A percentile compares a stretch with the other conserved stretches of the same genome.
Evolutionary conservation across 2,329 filamentous ascomycete genomes (phyloP).

Genomic region (Ophiosphaerella herpotricha): DNA sequence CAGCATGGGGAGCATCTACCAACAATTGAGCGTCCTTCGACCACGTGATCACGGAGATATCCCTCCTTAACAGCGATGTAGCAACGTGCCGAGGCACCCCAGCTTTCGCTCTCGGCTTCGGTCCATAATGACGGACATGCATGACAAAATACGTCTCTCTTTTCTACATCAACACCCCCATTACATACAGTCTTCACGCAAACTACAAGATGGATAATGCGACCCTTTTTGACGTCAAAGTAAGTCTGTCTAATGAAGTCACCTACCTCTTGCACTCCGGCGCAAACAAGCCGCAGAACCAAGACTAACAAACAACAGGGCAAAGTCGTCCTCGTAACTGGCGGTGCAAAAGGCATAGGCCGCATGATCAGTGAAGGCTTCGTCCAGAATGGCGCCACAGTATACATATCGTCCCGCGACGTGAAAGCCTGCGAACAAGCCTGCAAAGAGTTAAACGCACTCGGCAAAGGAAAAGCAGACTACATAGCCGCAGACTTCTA

Average conservation of each 20-base stretch:
- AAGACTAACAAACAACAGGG: slow-evolving; percentile 25
- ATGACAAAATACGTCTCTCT: too few relatives aligned
- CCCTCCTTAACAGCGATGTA: too few relatives aligned
- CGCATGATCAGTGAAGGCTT: slow-evolving; percentile 71
- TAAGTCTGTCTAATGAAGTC: slow-evolving; percentile 7
- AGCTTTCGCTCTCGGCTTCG: too few relatives aligned
- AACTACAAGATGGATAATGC: slow-evolving; percentile 39
- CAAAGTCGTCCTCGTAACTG: slow-evolving; percentile 54
- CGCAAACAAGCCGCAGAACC: not conserved
- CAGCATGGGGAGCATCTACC: too few relatives aligned
- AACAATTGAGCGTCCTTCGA: too few relatives aligned
- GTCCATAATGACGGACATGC: too few relatives aligned
- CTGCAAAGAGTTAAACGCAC: slow-evolving; percentile 60
- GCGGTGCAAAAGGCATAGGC: slow-evolving; percentile 63
- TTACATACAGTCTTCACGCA: not conserved
- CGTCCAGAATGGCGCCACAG: slow-evolving; percentile 66
- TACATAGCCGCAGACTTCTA: slow-evolving; percentile 66
- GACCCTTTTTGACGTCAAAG: slow-evolving; percentile 45
- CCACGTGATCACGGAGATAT: too few relatives aligned
- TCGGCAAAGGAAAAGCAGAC: slow-evolving; percentile 62
- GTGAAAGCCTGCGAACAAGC: slow-evolving; percentile 65
- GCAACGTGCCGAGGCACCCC: too few relatives aligned
- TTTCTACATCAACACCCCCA: not conserved
- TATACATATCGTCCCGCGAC: slow-evolving; percentile 72
- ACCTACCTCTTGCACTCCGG: not conserved